A percentile compares a stretch with the other conserved stretches of the same genome.
phyloP scores from a whole-genome alignment of 192 early-diverging fungal species.

The Coemansia sp. region DNA sequence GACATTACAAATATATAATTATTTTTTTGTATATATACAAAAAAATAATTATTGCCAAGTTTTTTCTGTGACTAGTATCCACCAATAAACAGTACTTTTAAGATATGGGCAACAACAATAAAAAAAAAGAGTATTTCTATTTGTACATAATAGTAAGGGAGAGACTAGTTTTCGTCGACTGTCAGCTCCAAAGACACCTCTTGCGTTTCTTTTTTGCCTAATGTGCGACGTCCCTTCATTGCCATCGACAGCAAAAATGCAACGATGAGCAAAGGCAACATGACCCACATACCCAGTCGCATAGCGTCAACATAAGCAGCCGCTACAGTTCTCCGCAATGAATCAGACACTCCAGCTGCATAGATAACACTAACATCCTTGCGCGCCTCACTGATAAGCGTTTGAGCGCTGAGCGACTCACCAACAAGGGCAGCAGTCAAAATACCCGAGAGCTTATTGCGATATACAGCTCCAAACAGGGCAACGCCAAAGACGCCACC shows the following conservation, averaged over 20 bases:
- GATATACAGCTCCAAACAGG: constrained; percentile 61
- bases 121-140: background rate
- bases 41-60: too few relatives aligned
- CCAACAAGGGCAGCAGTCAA: constrained; percentile 22
- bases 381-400: constrained; percentile 56
- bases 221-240: constrained; percentile 22
- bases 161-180: background rate
- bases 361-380: constrained; percentile 51
- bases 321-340: constrained; percentile 45
- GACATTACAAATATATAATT: background rate
- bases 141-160: background rate
- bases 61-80: background rate
- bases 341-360: constrained; percentile 31
- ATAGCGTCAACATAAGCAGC: constrained; percentile 59
- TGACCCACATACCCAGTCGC: constrained; percentile 50
- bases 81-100: background rate
- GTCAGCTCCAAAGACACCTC: background rate
- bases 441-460: constrained; percentile 59
- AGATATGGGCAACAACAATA: background rate
- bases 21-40: too few relatives aligned
- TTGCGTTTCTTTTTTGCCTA: background rate
- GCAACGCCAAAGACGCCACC: constrained; percentile 68
- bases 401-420: constrained; percentile 38
- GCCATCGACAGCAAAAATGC: constrained; percentile 57
- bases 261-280: constrained; percentile 54